Base-by-base conservation (phyloP, 179 eudicot genomes). In the Camellia oleifera region DNA sequence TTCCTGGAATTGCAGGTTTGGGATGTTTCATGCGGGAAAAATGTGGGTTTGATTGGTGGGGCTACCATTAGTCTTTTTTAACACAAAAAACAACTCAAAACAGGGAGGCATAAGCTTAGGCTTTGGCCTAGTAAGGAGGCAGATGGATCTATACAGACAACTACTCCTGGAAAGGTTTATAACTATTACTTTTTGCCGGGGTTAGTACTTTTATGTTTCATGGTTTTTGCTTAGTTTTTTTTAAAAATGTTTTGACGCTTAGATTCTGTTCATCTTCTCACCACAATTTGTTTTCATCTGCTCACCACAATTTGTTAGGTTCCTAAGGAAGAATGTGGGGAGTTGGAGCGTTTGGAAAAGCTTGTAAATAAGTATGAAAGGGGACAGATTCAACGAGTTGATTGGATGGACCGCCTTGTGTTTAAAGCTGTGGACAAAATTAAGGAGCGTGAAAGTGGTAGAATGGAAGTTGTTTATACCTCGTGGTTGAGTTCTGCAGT, bases 331-430 rank as follows among this genome's bases (percentile, higher is more conserved):
- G 98, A 96, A 86, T 86, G 99, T 54, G 98, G 99, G 79, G 99
- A 96, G 85, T 83, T 96, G 81, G 99, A 96, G 80, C 99, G 98
- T 64, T 81, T 96, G 80, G 98, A 96, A 82, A 96, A 96, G 89
- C 99, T 94, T 86, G 88, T 92, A 86, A 94, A 94, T 81, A 96
- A 96, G 85, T 96, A 96, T 85, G 99, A 96, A 86, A 91, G 98
- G 85, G 98, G 94, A 50, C 97, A 88, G 86, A 91, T 96, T 85
- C 99, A 91, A 84, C 94, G 97, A 72, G 90, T 96, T 26, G 99
- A 96, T 90, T 96, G 99, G 99, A 87, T 96, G 79, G 99, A 96
- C 82, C 94, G 99, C 69, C 92, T 96, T 71, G 90, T 98, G 75
- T 94, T 96, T 80, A 92, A 92, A 87, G 83, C 98, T n/a, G 89